Evolutionary conservation across 208 protist genomes (phyloP), one percentile per base, ranked within the genome.

Genomic region (Leishmania lainsoni): DNA sequence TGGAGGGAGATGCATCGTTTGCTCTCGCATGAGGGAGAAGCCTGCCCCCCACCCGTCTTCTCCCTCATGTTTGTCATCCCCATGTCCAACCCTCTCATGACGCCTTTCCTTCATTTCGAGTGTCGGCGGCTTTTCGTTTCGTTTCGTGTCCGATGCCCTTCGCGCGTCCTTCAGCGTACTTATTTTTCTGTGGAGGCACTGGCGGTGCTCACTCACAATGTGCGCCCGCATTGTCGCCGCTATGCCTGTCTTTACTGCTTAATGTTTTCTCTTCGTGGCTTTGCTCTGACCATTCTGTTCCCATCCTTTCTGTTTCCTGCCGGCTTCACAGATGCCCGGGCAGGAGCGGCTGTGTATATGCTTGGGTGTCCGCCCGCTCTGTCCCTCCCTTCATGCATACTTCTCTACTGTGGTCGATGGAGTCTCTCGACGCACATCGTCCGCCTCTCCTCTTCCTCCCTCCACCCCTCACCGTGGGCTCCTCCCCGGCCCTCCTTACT

Each of bases 81-180:
- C 16, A 26, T 29, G 9, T 9, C 56, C 12, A 12, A 61, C 26
- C 56, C 16, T 66, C 61, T 17, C n/a, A 66, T 39, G 29, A 14
- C n/a, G 61, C 22, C 56, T 20, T 29, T 42, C 52, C 52, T 71
- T 78, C 49, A 48, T 71, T 10, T 20, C 69, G 1, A 5, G 51
- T 75, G 45, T n/a, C 20, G 66, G 29, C 49, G 22, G 51, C 39
- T 71, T 66, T 84, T 74, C 70, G 54, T 77, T 76, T 77, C 66
- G 42, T 69, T 76, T 22, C 54, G 10, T 52, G 39, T 39, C 9
- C 56, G 48, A 74, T 39, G 17, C 12, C 51, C 32, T 75, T 54
- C 69, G 1, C 52, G 39, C 22, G 51, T 52, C 17, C 29, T 70
- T 12, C 56, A 4, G 4, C 78, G 10, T 6, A 56, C 54, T n/a